Evolutionary conservation across 129 eudicot species (phyloP), one percentile per base, ranked within the genome.

Genomic region (Gnaphalium uliginosum): DNA sequence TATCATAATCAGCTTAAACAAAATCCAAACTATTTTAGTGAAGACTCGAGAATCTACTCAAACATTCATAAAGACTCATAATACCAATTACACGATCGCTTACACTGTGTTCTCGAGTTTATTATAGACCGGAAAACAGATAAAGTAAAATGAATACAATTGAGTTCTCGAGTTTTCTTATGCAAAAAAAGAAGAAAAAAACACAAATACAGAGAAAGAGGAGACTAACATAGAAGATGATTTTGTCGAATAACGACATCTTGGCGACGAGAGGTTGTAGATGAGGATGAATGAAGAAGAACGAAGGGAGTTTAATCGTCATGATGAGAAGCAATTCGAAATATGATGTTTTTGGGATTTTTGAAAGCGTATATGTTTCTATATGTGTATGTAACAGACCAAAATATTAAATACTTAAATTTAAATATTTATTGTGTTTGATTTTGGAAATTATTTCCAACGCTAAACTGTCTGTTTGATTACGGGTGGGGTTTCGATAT

Each of bases 271-370:
- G 35, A 69, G 64, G 86, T 37, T 48, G 80, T 25, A 83, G 70
- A 43, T 83, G 84, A 71, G 87, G 87, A 78, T 86, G 90, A 71
- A 86, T 64, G 59, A 72, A 80, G 74, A 81, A 76, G 8, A 84
- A 72, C 24, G 81, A 41, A 66, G 33, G 51, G 46, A 66, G 26
- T 64, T 73, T 15, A 19, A 76, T 48, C 18, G 18, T 68, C 86
- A 85, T 85, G 60, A 37, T 76, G 69, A 19, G 25, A 29, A 19
- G 35, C 14, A 46, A 58, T 56, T 25, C 4, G 39, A 43, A 35
- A 27, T 33, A 50, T 59, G 58, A 66, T 63, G 29, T 63, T 22
- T 62, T 3, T 48, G 18, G 63, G 23, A 22, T 18, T 32, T 39
- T 15, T 11, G 62, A 60, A 73, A 19, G 46, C 32, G n/a, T 19